Base-by-base conservation (phyloP, 768 basidiomycete genomes). In the Rhodotorula toruloides region DNA sequence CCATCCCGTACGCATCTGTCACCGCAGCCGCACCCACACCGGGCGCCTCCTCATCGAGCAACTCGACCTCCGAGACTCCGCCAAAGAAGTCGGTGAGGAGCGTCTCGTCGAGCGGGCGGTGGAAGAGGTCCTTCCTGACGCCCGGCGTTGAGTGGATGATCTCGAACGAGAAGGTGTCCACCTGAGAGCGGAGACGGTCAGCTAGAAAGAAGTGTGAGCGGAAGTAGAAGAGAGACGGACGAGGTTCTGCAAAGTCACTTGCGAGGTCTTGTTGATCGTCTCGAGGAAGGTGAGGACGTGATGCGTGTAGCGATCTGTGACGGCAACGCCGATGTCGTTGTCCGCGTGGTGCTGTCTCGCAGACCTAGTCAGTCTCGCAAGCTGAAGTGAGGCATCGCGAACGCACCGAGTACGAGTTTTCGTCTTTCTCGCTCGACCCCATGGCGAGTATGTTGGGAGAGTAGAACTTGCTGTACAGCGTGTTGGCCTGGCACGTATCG, bases 401-500 rank as follows among this genome's bases (percentile, higher is more conserved):
- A 75, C 87, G 49, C 61, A 91, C 93, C 13, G 94, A 96, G 75
- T 93, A 98, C 1, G 92, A 96, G 75, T 87, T 96, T 78, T 98
- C 88, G 46, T 83, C 87, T 34, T 93, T 79, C 56, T 83, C 79
- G 14, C 90, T 89, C 0, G 90, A 92, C 0, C 91, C 93, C 0
- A 91, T 91, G 0, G 93, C 90, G 6, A 94, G 83, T 55, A 97
- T 87, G 72, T 93, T 90, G 0, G 91, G 91, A 2, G 91, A 92
- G 77, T 93, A 93, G 72, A 94, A 84, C 75, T 91, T 89, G 57
- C 87, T 85, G 75, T 90, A 97, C 86, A 99, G 87, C 8, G 90
- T 90, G 76, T 91, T 94, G 34, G 94, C 96, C 78, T 99, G 92
- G 76, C 94, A 99, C 0, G 94, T 98, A 74, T 99, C 94, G 65